These are phyloP conservation scores for Celoporthe dispersa DNA, from an alignment of 2,329 filamentous ascomycete species.

Conservation along the genomic window DNA sequence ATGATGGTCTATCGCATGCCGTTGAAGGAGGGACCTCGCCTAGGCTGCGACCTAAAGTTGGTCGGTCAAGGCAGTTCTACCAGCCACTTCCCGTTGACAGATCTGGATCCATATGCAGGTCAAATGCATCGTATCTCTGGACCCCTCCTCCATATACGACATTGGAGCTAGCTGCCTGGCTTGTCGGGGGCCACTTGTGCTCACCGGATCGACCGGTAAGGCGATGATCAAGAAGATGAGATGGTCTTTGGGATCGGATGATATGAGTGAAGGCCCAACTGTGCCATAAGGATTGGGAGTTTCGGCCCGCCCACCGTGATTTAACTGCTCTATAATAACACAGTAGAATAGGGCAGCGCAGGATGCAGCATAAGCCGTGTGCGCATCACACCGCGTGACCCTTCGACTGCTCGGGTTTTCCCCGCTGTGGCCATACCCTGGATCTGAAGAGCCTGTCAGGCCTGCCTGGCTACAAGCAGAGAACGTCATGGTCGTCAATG, in stretches of 20 bases:
- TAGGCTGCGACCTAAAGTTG: neutral
- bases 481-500: conserved; percentile 2
- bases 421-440: neutral
- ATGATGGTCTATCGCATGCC: neutral
- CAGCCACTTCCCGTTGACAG: neutral
- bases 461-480: neutral
- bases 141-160: neutral
- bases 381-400: conserved; percentile 2
- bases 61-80: neutral
- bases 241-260: neutral
- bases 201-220: conserved; percentile 8
- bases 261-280: neutral
- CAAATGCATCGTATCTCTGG: neutral
- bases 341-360: neutral
- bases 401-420: neutral
- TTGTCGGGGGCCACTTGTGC: conserved; percentile 4
- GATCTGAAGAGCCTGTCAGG: neutral
- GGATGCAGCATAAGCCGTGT: neutral
- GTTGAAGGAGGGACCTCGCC: neutral
- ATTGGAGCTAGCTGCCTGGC: neutral
- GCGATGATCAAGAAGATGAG: conserved; percentile 5
- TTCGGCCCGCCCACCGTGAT: conserved; percentile 14
- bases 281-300: conserved; percentile 6
- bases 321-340: neutral
- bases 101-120: neutral